Evolutionary conservation across 2,329 filamentous ascomycete genomes (phyloP), one percentile per base, ranked within the genome.

Genomic region (Penicillium brasilianum): DNA sequence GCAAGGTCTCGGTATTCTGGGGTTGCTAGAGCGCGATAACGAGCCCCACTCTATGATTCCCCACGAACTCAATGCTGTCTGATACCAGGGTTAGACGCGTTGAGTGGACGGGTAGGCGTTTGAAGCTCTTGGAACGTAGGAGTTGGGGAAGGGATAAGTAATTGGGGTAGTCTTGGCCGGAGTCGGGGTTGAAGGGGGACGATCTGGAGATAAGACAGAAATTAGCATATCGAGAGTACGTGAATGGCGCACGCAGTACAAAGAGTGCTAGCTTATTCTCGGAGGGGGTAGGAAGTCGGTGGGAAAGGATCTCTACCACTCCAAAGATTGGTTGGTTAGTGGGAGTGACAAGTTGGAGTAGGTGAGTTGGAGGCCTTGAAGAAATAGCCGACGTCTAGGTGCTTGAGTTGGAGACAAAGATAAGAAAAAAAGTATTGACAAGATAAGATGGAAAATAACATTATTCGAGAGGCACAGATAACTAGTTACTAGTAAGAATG

Each of bases 61-160:
- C 59, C 63, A 50, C 58, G 48, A 63, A 64, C 52, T 61, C 51
- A 37, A 60, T 10, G 41, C 54, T 61, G 20, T 56, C 55, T 58
- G 63, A 64, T 64, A 63, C 60, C 49, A 51, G n/a, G 18, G 20
- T 9, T 54, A 14, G 25, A 53, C 20, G 48, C 4, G 18, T 44
- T 30, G 36, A 50, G 4, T n/a, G 49, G 49, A 20, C 14, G 36
- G 16, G 10, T 43, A 20, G 22, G 25, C 11, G 30, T 37, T 3
- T 25, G 6, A 28, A 46, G 20, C 46, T 50, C 28, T n/a, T 20
- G 28, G 9, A 18, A 43, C 13, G 28, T 44, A 7, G 25, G n/a
- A 3, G 56, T 61, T 61, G 63, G 63, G 51, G 61, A 59, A 58
- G n/a, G 14, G 58, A 55, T 53, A 46, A 57, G 49, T 10, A 20